phyloP scores from a whole-genome alignment of 2,329 filamentous ascomycete genomes.

The Clonostachys solani region DNA sequence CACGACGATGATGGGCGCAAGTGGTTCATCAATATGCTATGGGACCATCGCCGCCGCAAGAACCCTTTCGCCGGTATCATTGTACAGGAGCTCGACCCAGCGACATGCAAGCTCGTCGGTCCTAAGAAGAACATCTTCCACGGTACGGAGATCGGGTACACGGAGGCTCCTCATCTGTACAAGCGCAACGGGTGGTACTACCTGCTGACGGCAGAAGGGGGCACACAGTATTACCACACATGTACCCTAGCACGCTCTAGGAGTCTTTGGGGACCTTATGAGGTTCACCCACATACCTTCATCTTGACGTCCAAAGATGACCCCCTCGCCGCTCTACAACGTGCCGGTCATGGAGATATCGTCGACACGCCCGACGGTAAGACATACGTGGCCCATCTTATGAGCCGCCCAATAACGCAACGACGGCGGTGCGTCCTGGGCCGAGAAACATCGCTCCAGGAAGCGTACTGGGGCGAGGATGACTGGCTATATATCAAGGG shows the following conservation, averaged over 20 bases:
- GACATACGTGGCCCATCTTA: slow-evolving; percentile 49
- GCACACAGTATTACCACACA: slow-evolving; percentile 57
- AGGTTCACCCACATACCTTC: slow-evolving; percentile 52
- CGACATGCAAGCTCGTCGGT: slow-evolving; percentile 44
- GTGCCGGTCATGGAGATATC: slow-evolving; percentile 48
- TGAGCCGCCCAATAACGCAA: slow-evolving; percentile 45
- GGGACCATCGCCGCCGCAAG: slow-evolving; percentile 46
- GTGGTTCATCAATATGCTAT: slow-evolving; percentile 54
- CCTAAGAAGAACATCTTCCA: slow-evolving; percentile 50
- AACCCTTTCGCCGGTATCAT: slow-evolving; percentile 50
- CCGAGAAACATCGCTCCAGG: slow-evolving; percentile 53
- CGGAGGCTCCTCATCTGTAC: slow-evolving; percentile 56
- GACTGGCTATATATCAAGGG: slow-evolving; percentile 62
- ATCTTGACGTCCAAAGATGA: slow-evolving; percentile 49
- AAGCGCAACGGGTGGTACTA: slow-evolving; percentile 56
- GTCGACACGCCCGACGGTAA: slow-evolving; percentile 48
- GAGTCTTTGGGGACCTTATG: slow-evolving; percentile 57
- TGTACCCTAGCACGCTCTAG: slow-evolving; percentile 51
- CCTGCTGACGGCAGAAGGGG: slow-evolving; percentile 54
- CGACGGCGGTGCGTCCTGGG: slow-evolving; percentile 48
- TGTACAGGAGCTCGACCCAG: slow-evolving; percentile 52
- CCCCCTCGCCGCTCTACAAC: slow-evolving; percentile 43
- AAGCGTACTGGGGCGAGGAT: slow-evolving; percentile 52
- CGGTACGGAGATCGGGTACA: slow-evolving; percentile 48
- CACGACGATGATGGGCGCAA: slow-evolving; percentile 50